Evolutionary conservation across 345 rosid genomes (phyloP), one percentile per base, ranked within the genome.

Genomic region (Eucalyptus sideroxylon): DNA sequence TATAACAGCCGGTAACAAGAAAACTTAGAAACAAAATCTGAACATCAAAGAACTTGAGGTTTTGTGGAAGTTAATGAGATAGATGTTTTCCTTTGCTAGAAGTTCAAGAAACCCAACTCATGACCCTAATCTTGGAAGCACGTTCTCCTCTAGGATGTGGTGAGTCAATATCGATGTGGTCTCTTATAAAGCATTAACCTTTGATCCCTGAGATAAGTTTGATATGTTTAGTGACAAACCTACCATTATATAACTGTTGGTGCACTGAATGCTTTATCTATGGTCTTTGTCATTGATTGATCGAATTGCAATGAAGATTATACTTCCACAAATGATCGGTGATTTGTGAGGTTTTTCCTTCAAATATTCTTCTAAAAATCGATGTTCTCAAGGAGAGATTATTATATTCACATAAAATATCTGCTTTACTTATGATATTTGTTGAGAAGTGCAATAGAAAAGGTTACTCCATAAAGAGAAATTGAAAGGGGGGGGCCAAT

Each of bases 241-340:
- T 16, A 3, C 42, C 37, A 69, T 37, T 34, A 31, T 16, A n/a
- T 31, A 16, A 69, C 0, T 3, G 4, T 6, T 17, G 10, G 23
- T 69, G 42, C 0, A 31, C 4, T 16, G 2, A 5, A 69, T 3
- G 2, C 13, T 69, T 69, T 2, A 31, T 31, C 4, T 31, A 0
- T 31, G 21, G 81, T 31, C 4, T 16, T 14, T 8, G 1, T 23
- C 44, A 72, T 37, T 9, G 5, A 34, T 9, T 12, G 23, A 34
- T 72, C 5, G 26, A 72, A 34, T 34, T 34, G 23, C 0, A 3
- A 72, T 72, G 44, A 34, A 17, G 82, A 34, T 34, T 19, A 37
- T 19, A 34, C 26, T 72, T 72, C 7, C 1, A 34, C 82, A 10
- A 19, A 17, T 5, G 7, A 72, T 42, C 8, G 7, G 26, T 37